Percentiles rank a stretch among this genome's conserved stretches.
Conservation (phyloP, 208 protist species). For the Leishmania braziliensis region DNA sequence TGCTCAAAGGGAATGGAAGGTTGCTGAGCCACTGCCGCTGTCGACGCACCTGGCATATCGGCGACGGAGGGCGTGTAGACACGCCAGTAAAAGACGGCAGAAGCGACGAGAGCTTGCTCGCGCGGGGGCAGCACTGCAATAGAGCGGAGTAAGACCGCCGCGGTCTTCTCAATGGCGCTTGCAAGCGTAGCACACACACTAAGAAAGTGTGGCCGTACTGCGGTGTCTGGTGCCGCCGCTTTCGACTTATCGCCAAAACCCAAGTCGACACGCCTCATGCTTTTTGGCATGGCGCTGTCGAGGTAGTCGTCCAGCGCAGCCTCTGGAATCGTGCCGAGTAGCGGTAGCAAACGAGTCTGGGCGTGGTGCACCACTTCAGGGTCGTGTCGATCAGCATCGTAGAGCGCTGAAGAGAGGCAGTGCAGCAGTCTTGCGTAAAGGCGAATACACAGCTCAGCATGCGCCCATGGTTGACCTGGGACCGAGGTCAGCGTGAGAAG, state of each 20-base stretch:
- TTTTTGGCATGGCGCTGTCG: background rate
- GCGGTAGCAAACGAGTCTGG: constrained; percentile 19
- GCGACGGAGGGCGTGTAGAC: constrained; percentile 15
- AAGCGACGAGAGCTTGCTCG: constrained; percentile 41
- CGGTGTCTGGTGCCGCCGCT: background rate
- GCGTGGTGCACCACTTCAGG: constrained; percentile 3
- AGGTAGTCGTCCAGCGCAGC: constrained; percentile 23
- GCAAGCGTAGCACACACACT: constrained; percentile 10
- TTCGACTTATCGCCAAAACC: background rate
- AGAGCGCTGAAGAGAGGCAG: constrained; percentile 16
- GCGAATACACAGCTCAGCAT: constrained; percentile 23
- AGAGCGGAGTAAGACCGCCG: constrained; percentile 38
- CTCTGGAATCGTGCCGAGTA: constrained; percentile 32
- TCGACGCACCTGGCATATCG: background rate
- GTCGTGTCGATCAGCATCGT: constrained; percentile 15
- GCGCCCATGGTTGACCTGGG: constrained; percentile 8
- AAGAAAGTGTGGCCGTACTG: background rate
- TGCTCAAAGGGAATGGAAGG: background rate
- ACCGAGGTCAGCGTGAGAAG: background rate
- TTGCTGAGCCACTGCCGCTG: background rate
- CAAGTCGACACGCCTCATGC: background rate
- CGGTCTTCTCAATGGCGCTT: constrained; percentile 14
- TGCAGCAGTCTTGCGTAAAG: constrained; percentile 10
- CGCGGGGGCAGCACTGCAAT: constrained; percentile 32
- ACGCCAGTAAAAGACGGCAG: constrained; percentile 26